phyloP scores from a whole-genome alignment of 257 asterid genomes.

The Solanum tacnaense region DNA sequence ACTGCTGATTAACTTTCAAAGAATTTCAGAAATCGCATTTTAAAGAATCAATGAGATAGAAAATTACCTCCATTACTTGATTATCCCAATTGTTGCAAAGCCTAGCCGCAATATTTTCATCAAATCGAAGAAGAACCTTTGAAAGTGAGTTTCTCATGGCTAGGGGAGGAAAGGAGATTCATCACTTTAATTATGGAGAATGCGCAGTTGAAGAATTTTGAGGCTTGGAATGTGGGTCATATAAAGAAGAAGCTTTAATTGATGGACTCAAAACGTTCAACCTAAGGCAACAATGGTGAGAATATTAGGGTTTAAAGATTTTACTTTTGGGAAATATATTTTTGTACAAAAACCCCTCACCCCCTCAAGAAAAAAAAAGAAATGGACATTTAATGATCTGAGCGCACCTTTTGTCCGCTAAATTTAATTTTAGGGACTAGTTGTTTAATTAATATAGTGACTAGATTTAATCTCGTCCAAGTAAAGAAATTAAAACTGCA shows the following conservation, averaged over 20 bases:
- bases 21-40: neutral
- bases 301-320: neutral
- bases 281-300: neutral
- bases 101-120: neutral
- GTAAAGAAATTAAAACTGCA: no score
- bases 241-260: no score
- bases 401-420: neutral
- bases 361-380: no score
- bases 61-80: neutral
- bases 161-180: no score
- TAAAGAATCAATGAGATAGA: no score
- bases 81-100: neutral
- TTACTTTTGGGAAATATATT: neutral
- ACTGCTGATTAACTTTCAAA: neutral
- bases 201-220: no score
- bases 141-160: neutral
- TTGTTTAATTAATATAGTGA: no score
- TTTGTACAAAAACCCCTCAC: neutral
- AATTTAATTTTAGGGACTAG: no score
- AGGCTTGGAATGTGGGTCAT: no score
- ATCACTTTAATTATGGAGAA: no score
- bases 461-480: no score
- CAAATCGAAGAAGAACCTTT: neutral
- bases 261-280: fast-evolving
- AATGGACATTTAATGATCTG: no score